These are phyloP conservation scores for Balamuthia mandrillaris DNA, from an alignment of 208 protist genomes.

Conservation along the genomic window DNA sequence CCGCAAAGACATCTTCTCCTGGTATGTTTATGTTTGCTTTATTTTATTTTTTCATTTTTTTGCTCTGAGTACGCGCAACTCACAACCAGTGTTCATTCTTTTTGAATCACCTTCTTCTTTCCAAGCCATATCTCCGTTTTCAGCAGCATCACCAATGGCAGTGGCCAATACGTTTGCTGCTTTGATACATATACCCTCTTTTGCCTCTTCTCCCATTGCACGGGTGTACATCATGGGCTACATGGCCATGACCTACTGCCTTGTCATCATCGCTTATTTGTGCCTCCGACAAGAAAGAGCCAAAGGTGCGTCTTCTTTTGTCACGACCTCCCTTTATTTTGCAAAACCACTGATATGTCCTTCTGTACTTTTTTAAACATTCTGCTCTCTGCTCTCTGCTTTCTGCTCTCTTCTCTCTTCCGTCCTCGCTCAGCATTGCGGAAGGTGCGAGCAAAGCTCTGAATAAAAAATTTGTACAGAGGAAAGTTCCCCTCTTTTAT, in stretches of 20 bases:
- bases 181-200: neutral
- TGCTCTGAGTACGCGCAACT: too few species aligned
- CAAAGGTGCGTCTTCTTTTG: too few species aligned
- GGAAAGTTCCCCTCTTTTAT: too few species aligned
- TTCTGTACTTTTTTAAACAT: too few species aligned
- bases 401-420: too few species aligned
- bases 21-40: too few species aligned
- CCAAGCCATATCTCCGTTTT: neutral
- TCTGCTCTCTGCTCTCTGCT: too few species aligned
- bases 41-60: neutral
- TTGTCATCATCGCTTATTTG: neutral
- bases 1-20: neutral
- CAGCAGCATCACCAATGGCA: neutral
- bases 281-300: neutral
- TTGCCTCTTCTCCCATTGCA: neutral
- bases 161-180: slow-evolving; percentile 1
- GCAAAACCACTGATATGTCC: too few species aligned
- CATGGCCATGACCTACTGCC: slow-evolving; percentile 20
- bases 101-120: neutral
- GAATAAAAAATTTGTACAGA: too few species aligned
- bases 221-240: neutral
- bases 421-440: too few species aligned
- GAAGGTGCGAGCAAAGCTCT: too few species aligned
- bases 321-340: too few species aligned
- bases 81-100: neutral